A percentile compares a stretch with the other conserved stretches of the same genome.
Conservation (phyloP, 1,139 yeast genomes). For the Debaryomyces nepalensis region DNA sequence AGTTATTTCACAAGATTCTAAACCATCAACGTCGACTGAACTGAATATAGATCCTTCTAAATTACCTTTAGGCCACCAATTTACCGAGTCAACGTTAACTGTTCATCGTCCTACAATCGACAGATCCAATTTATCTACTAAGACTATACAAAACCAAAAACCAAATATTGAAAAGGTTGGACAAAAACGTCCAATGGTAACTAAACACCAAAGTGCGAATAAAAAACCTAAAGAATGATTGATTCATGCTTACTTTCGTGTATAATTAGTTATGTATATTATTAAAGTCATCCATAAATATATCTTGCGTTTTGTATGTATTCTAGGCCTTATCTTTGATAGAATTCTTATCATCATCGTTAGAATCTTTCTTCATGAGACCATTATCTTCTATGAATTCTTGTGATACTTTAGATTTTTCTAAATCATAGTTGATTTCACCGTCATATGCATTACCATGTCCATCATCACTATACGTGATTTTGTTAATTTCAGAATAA, state of each 20-base stretch:
- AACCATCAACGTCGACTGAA: slow-evolving; percentile 11
- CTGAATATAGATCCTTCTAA: not conserved
- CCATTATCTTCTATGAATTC: slow-evolving; percentile 13
- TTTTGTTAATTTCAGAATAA: slow-evolving; percentile 49
- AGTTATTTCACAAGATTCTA: not conserved
- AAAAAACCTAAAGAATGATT: slow-evolving; percentile 20
- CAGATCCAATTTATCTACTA: slow-evolving; percentile 14
- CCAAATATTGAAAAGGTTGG: slow-evolving; percentile 10
- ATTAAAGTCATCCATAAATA: too few species aligned
- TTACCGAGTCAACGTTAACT: slow-evolving; percentile 37
- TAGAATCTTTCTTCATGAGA: not conserved
- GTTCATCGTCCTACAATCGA: slow-evolving; percentile 35
- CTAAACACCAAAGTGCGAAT: slow-evolving; percentile 16
- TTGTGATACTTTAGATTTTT: slow-evolving; percentile 18
- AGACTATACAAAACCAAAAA: slow-evolving; percentile 11
- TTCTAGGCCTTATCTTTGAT: slow-evolving; percentile 1
- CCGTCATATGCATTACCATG: slow-evolving; percentile 27
- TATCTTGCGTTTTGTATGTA: too few species aligned
- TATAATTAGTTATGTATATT: slow-evolving; percentile 10
- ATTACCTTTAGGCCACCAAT: slow-evolving; percentile 27
- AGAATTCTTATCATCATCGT: slow-evolving; percentile 2
- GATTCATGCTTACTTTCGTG: slow-evolving; percentile 6
- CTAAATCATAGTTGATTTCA: slow-evolving; percentile 25
- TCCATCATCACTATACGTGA: slow-evolving; percentile 21
- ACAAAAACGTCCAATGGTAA: slow-evolving; percentile 18